Conservation (phyloP, 345 rosid genomes). For the thale cress (Arabidopsis thaliana) region DNA sequence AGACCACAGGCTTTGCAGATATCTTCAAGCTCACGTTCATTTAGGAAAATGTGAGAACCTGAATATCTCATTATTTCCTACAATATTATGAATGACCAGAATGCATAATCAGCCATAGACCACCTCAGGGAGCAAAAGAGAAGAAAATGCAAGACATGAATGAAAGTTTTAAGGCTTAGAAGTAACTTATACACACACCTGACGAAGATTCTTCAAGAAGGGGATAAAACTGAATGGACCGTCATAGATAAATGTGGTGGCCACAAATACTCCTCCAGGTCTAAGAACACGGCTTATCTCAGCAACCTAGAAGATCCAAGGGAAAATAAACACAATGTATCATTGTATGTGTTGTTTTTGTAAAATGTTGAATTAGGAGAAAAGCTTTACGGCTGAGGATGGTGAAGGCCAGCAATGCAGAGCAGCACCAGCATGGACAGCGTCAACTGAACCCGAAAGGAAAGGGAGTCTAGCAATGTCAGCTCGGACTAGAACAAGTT, state of each 20-base stretch:
- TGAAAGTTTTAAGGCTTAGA: slow-evolving; percentile 20
- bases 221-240: slow-evolving; percentile 63
- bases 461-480: slow-evolving; percentile 91
- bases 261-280: slow-evolving; percentile 94
- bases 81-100: slow-evolving; percentile 7
- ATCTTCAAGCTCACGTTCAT: slow-evolving; percentile 81
- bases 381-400: slow-evolving; percentile 64
- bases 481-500: slow-evolving; percentile 77
- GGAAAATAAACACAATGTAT: neutral
- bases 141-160: neutral
- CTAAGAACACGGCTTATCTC: slow-evolving; percentile 83
- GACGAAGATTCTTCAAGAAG: slow-evolving; percentile 53
- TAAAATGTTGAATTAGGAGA: neutral
- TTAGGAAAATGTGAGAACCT: slow-evolving; percentile 57
- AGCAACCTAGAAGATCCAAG: slow-evolving; percentile 57
- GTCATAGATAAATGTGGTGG: slow-evolving; percentile 66
- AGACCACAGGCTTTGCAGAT: slow-evolving; percentile 81
- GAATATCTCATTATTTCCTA: slow-evolving; percentile 59
- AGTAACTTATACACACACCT: slow-evolving; percentile 50
- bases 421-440: slow-evolving; percentile 94
- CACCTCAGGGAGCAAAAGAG: neutral
- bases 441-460: slow-evolving; percentile 70
- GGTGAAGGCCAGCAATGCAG: slow-evolving; percentile 97
- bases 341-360: neutral
- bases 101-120: slow-evolving; percentile 23